Evolutionary conservation across 371 early-diverging fungal species (phyloP).

Genomic region (Actinomucor elegans): DNA sequence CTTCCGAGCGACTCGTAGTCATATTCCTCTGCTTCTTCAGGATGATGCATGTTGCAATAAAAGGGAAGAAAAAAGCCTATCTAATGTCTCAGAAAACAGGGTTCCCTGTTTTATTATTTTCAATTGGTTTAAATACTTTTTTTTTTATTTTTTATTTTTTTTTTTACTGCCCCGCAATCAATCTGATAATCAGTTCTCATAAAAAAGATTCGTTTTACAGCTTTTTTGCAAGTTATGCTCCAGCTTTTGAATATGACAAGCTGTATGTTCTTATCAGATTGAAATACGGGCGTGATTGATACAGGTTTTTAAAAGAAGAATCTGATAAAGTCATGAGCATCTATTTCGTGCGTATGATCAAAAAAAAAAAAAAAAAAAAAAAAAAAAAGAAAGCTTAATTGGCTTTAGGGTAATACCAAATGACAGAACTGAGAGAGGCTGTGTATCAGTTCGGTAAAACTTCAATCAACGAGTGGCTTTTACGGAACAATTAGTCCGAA

Average conservation of each 20-base stretch:
- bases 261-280: background rate
- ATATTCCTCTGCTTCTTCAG: constrained; percentile 46
- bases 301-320: background rate
- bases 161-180: background rate
- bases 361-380: background rate
- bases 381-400: too few relatives aligned
- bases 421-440: too few relatives aligned
- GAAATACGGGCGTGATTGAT: too few relatives aligned
- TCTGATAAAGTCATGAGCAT: background rate
- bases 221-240: too few relatives aligned
- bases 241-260: background rate
- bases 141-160: too few relatives aligned
- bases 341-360: background rate
- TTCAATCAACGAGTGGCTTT: too few relatives aligned
- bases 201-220: too few relatives aligned
- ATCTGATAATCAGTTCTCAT: background rate
- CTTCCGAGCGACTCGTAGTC: constrained; percentile 91
- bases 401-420: too few relatives aligned
- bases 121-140: background rate
- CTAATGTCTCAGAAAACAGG: constrained; percentile 11
- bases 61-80: background rate
- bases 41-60: background rate
- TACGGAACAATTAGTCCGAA: too few relatives aligned
- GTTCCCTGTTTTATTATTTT: constrained; percentile 1
- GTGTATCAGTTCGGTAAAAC: too few relatives aligned